These are phyloP conservation scores for Mortierella sp. DNA, from an alignment of 371 early-diverging fungal genomes.

Conservation along the genomic window DNA sequence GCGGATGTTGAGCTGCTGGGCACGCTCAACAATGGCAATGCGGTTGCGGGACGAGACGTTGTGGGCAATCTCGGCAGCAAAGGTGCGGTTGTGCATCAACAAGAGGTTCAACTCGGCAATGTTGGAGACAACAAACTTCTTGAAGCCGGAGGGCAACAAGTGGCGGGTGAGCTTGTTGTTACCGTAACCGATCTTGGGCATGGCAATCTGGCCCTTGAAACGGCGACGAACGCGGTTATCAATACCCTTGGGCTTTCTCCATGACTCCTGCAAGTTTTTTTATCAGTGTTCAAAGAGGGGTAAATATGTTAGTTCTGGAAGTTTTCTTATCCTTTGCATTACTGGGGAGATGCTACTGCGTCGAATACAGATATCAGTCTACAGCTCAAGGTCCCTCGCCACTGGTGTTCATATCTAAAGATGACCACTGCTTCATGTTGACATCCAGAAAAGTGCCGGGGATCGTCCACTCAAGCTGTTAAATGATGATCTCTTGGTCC, in stretches of 20 bases:
- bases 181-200: slow-evolving; percentile 99
- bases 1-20: slow-evolving; percentile 97
- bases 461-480: no score
- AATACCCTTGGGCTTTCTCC: slow-evolving; percentile 99
- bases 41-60: slow-evolving; percentile 98
- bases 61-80: slow-evolving; percentile 99
- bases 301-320: slow-evolving; percentile 6
- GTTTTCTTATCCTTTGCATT: no score
- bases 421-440: no score
- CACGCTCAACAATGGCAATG: slow-evolving; percentile 96
- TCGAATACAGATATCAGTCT: no score
- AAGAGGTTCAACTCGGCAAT: slow-evolving; percentile 96
- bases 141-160: slow-evolving; percentile 98
- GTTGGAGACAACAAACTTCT: slow-evolving; percentile 97
- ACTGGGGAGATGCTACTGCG: no score
- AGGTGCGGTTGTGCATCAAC: slow-evolving; percentile 99
- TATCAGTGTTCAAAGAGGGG: background rate
- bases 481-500: no score
- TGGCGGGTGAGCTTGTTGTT: slow-evolving; percentile 97
- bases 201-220: slow-evolving; percentile 97
- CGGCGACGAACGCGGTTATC: slow-evolving; percentile 99
- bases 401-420: no score
- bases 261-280: slow-evolving; percentile 78
- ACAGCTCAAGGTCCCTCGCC: no score
- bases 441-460: no score